phyloP scores from a whole-genome alignment of 2,329 filamentous ascomycete genomes.

The Cryphonectria radicalis region DNA sequence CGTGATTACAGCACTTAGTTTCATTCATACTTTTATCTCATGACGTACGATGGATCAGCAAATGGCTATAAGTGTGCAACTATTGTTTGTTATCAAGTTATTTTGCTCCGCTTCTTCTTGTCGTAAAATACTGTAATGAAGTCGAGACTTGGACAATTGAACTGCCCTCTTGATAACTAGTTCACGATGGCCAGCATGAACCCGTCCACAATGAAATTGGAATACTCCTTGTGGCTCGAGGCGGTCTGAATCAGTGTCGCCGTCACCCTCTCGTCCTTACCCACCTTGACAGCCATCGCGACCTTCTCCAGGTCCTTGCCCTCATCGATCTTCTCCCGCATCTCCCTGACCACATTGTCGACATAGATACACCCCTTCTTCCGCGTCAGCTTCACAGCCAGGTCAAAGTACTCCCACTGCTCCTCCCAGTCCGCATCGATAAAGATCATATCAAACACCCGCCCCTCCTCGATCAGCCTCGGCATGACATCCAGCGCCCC shows the following conservation, averaged over 20 bases:
- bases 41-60: conserved; percentile 6
- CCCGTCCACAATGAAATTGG: conserved; percentile 31
- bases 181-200: conserved; percentile 33
- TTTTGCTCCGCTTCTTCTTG: background rate
- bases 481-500: conserved; percentile 46
- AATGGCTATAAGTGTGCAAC: background rate
- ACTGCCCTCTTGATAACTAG: background rate
- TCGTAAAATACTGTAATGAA: background rate
- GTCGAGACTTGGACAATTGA: background rate
- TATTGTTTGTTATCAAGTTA: no score
- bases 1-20: background rate
- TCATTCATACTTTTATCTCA: background rate
- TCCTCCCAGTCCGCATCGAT: conserved; percentile 57
- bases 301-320: conserved; percentile 30
- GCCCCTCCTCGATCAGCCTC: conserved; percentile 45
- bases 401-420: conserved; percentile 54
- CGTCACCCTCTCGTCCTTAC: conserved; percentile 31
- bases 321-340: conserved; percentile 34
- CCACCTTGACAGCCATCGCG: conserved; percentile 31
- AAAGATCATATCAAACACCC: conserved; percentile 54
- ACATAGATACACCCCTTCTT: conserved; percentile 49
- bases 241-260: conserved; percentile 32
- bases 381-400: conserved; percentile 46
- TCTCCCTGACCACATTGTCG: conserved; percentile 53
- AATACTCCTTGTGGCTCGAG: conserved; percentile 22